These are phyloP conservation scores for Saturnispora gosingensis DNA, from an alignment of 805 yeast genomes.

Conservation along the genomic window DNA sequence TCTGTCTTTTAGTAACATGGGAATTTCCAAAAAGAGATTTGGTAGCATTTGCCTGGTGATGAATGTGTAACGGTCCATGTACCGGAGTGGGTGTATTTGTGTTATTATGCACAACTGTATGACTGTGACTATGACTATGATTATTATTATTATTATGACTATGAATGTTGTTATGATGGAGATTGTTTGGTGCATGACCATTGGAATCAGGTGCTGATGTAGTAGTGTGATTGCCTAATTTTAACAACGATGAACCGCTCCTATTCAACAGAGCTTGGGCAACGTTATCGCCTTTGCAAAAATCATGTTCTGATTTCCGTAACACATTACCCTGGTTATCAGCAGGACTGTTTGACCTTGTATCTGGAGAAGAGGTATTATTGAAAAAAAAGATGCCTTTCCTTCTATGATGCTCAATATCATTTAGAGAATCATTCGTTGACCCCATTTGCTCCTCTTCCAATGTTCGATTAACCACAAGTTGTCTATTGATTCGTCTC, in stretches of 20 bases:
- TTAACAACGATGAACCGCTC: slow-evolving; percentile 2
- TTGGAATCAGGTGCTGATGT: background rate
- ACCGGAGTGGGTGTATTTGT: background rate
- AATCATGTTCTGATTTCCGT: background rate
- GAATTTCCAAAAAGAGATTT: slow-evolving; percentile 4
- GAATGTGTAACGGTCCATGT: background rate
- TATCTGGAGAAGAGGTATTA: slow-evolving; percentile 25
- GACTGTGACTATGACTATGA: background rate
- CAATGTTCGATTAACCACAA: slow-evolving; percentile 12
- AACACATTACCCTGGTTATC: background rate
- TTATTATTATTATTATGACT: background rate
- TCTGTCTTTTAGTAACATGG: background rate
- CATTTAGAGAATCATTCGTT: slow-evolving; percentile 9
- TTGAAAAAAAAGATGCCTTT: slow-evolving; percentile 6
- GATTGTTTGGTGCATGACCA: background rate
- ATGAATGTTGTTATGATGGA: background rate
- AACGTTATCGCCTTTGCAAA: background rate
- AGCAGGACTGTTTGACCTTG: slow-evolving; percentile 10
- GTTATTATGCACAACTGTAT: background rate
- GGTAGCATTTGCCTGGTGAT: background rate
- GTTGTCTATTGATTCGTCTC: slow-evolving; percentile 28
- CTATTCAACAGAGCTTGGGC: slow-evolving; percentile 2
- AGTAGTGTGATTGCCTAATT: background rate
- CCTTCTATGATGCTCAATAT: slow-evolving; percentile 1
- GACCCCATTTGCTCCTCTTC: background rate